A percentile compares a stretch with the other conserved stretches of the same genome.
These are phyloP conservation scores for Cyclotella distinguenda DNA, from an alignment of 108 stramenopile species.

Conservation along the genomic window DNA sequence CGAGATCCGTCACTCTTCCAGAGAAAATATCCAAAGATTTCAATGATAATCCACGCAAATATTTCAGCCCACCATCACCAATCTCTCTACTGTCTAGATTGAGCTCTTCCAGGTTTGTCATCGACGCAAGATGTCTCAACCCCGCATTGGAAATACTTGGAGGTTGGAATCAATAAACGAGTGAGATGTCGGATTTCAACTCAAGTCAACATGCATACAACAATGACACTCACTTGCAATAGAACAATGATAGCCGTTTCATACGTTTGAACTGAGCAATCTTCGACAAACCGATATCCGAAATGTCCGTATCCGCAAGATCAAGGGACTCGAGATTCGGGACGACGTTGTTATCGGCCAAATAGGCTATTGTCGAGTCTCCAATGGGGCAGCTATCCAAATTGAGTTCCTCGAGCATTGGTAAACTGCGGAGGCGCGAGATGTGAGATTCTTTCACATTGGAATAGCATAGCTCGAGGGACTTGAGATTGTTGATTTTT, in stretches of 20 bases:
- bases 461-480: constrained; percentile 73
- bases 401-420: constrained; percentile 74
- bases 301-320: constrained; percentile 80
- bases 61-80: constrained; percentile 65
- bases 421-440: constrained; percentile 51
- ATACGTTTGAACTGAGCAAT: constrained; percentile 74
- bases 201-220: background rate
- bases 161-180: too few relatives aligned
- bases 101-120: constrained; percentile 61
- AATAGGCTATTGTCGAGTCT: constrained; percentile 71
- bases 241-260: constrained; percentile 74
- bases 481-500: constrained; percentile 64
- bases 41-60: constrained; percentile 56
- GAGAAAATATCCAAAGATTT: constrained; percentile 81
- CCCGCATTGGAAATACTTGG: constrained; percentile 36
- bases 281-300: constrained; percentile 72
- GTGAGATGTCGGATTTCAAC: too few relatives aligned
- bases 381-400: constrained; percentile 76
- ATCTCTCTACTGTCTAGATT: constrained; percentile 84
- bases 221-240: constrained; percentile 50
- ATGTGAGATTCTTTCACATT: constrained; percentile 74
- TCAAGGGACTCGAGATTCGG: constrained; percentile 76
- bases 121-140: constrained; percentile 56
- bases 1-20: constrained; percentile 72
- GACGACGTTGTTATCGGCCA: constrained; percentile 73